Evolutionary conservation across 768 basidiomycete species (phyloP), one percentile per base, ranked within the genome.

Genomic region (Stropharia rugosoannulata): DNA sequence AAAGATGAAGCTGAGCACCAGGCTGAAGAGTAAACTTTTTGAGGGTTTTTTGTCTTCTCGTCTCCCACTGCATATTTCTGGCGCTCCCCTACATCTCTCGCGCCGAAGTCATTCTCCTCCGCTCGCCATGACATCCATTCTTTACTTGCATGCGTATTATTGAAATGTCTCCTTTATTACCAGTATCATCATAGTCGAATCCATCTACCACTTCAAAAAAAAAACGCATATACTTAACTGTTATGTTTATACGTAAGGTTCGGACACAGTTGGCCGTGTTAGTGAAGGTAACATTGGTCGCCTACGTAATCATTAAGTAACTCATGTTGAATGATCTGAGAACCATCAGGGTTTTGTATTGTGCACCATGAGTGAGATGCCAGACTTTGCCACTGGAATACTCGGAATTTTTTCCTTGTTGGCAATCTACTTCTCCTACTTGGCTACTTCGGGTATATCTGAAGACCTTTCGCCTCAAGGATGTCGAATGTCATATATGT

Each of bases 401-500:
- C 62, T 82, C 51, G 68, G 72, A 27, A 49, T 79, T 42, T 67
- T 71, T 53, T 71, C 72, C 60, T 62, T 68, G 62, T 62, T 70
- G 59, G 64, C 66, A 25, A 58, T 76, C n/a, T 51, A 64, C 6
- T 48, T 73, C 13, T 77, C 75, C 49, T 82, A 79, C 62, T 67
- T 70, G 35, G 75, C 83, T 18, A 74, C 68, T 40, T 68, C 69
- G 15, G 75, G 82, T 61, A 68, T 79, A n/a, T 69, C 73, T 22
- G 63, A 72, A 39, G 75, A 72, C 36, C 75, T 92, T 51, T 93
- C 92, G 0, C 90, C 90, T 4, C 90, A 93, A 78, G 92, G 91
- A 82, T 98, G 95, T 71, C 83, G 89, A 37, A 98, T 98, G 95
- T 93, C 93, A 50, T 95, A 85, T 80, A 97, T 96, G 95, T 90